Evolutionary conservation across 192 early-diverging fungal species (phyloP).

Genomic region (Pilobolus umbonatus): DNA sequence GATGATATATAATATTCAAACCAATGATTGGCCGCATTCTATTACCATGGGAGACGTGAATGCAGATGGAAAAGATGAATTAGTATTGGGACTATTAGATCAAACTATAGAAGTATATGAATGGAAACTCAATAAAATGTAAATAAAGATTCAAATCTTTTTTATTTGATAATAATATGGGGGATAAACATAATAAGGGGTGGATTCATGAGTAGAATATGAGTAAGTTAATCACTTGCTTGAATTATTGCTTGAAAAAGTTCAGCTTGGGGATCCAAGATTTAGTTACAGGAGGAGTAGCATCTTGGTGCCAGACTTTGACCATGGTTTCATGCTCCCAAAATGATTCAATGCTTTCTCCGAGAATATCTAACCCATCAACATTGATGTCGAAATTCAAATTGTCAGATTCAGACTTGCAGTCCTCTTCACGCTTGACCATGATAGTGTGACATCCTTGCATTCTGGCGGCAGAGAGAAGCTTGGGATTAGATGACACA

Average conservation of each 20-base stretch:
- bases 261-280: background rate
- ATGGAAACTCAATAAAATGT: constrained; percentile 9
- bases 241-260: too few species aligned
- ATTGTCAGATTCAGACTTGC: background rate
- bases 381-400: constrained; percentile 4
- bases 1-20: constrained; percentile 20
- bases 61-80: constrained; percentile 30
- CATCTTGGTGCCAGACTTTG: background rate
- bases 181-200: background rate
- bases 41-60: constrained; percentile 34
- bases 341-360: constrained; percentile 26
- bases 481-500: constrained; percentile 13
- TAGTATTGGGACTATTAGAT: constrained; percentile 35
- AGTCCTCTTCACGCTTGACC: constrained; percentile 7
- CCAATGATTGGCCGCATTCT: constrained; percentile 31
- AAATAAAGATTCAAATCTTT: background rate
- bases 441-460: constrained; percentile 16
- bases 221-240: background rate
- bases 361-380: constrained; percentile 22
- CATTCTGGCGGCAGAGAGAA: constrained; percentile 10
- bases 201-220: background rate
- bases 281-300: background rate
- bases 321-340: constrained; percentile 17
- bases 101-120: constrained; percentile 29
- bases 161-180: background rate